These are phyloP conservation scores for Sporothrix pallida DNA, from an alignment of 2,329 filamentous ascomycete genomes.

Conservation along the genomic window DNA sequence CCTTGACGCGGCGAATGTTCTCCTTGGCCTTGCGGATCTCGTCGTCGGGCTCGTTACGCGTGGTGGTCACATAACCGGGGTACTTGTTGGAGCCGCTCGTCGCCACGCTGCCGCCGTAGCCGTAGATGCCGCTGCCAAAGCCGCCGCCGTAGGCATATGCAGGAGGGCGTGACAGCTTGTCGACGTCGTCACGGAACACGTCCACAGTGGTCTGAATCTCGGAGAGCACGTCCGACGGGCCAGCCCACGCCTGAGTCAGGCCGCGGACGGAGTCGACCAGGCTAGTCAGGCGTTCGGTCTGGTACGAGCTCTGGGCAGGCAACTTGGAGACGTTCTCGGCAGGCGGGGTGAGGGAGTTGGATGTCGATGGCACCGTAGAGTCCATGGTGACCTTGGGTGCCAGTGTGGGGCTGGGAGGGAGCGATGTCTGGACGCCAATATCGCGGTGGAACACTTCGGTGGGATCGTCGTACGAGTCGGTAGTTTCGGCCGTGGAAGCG, in stretches of 20 bases:
- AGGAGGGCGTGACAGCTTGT: constrained; percentile 54
- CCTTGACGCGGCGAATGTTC: constrained; percentile 80
- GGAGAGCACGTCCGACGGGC: constrained; percentile 37
- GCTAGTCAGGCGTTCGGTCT: constrained; percentile 30
- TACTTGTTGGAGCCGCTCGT: constrained; percentile 47
- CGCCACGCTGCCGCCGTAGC: constrained; percentile 44
- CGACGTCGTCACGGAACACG: constrained; percentile 69
- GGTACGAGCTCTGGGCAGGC: constrained; percentile 14
- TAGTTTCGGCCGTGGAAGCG: constrained; percentile 47
- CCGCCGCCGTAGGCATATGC: constrained; percentile 46
- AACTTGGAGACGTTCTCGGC: neutral
- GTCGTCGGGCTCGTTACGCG: constrained; percentile 64
- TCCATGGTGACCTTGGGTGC: constrained; percentile 28
- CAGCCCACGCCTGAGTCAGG: constrained; percentile 30
- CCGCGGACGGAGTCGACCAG: constrained; percentile 38
- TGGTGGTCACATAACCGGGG: constrained; percentile 51
- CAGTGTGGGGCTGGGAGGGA: constrained; percentile 50
- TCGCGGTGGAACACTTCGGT: constrained; percentile 83
- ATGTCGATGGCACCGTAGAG: constrained; percentile 21
- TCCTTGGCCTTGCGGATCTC: constrained; percentile 75
- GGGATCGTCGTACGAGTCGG: constrained; percentile 63
- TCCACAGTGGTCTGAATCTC: constrained; percentile 60
- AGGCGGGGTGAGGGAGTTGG: neutral
- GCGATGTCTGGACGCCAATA: constrained; percentile 77
- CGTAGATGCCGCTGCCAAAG: constrained; percentile 40